Base-by-base conservation (phyloP, 208 protist species). In the Leishmania aethiopica region DNA sequence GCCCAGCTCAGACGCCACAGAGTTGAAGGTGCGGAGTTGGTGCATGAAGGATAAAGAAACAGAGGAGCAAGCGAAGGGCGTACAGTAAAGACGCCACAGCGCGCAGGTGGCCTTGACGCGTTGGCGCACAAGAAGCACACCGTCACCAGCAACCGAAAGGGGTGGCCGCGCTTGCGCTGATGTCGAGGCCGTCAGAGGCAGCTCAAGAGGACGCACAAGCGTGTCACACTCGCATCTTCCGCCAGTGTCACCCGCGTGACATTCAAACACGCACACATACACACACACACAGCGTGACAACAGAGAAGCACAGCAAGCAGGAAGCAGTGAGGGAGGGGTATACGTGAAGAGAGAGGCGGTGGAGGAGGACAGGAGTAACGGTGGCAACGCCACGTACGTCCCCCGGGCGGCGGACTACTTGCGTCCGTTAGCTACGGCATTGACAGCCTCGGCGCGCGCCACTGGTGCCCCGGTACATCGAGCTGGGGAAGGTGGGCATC, bases 1-100 rank as follows among this genome's bases (percentile, higher is more conserved):
- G 47, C 64, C 75, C 7, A 88, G 75, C 75, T 86, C 81, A 17
- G 45, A 25, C 5, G 85, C 85, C 51, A 88, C 85, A 37, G 55
- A 53, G n/a, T 75, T 60, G 78, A 82, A 88, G 42, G 62, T 62
- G 53, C 66, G 42, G 22, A 81, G 42, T 22, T 85, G 77, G 45
- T 88, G 85, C 81, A 88, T 86, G 17, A 40, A 55, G 62, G 19
- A n/a, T 25, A 22, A 25, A 57, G 71, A 57, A 13, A 32, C n/a
- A 49, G 47, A 17, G 25, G 42, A 51, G 35, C n/a, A 47, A 45
- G n/a, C 66, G 32, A 71, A 32, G 32, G 11, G 62, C 62, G 13
- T 7, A 32, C 40, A 51, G 40, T 0, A 32, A 49, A 73, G 40
- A 49, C 35, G 22, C 0, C 17, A 15, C 8, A 40, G 32, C 13